These are phyloP conservation scores for Neonectria coccinea DNA, from an alignment of 2,329 filamentous ascomycete genomes.

Conservation along the genomic window DNA sequence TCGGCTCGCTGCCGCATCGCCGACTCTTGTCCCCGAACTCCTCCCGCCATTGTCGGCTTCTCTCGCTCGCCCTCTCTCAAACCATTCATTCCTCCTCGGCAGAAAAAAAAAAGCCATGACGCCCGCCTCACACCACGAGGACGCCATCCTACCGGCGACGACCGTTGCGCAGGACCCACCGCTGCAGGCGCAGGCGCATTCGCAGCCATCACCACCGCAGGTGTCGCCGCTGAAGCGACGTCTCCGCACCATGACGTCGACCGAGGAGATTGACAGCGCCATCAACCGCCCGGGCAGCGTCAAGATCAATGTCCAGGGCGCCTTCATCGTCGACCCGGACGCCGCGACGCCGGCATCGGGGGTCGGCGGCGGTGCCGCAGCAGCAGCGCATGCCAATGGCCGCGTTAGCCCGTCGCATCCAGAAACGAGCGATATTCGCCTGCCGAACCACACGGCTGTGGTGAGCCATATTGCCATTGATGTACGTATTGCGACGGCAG, in stretches of 20 bases:
- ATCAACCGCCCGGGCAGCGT: conserved; percentile 77
- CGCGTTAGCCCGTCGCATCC: conserved; percentile 62
- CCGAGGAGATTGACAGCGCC: conserved; percentile 70
- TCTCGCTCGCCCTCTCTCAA: conserved; percentile 1
- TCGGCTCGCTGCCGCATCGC: conserved; percentile 1
- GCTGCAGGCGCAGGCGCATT: not conserved
- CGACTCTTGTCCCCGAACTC: not conserved
- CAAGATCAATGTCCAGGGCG: conserved; percentile 95
- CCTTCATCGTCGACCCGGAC: conserved; percentile 93
- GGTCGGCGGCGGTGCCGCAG: conserved; percentile 28
- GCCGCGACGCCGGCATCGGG: conserved; percentile 62
- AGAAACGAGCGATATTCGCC: conserved; percentile 92
- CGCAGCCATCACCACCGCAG: conserved; percentile 23
- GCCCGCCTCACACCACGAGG: conserved; percentile 43
- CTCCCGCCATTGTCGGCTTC: not conserved
- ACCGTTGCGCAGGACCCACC: conserved; percentile 27
- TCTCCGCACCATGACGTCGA: conserved; percentile 57
- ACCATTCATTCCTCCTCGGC: conserved; percentile 6
- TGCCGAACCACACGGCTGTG: conserved; percentile 93
- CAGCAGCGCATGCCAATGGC: conserved; percentile 51
- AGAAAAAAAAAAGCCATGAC: conserved; percentile 34
- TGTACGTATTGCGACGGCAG: conserved; percentile 66
- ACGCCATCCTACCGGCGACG: conserved; percentile 26
- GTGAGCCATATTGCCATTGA: conserved; percentile 98
- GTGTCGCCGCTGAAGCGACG: conserved; percentile 36